These are phyloP conservation scores for Blastobotrys mokoenaii DNA, from an alignment of 805 yeast species.

Conservation along the genomic window DNA sequence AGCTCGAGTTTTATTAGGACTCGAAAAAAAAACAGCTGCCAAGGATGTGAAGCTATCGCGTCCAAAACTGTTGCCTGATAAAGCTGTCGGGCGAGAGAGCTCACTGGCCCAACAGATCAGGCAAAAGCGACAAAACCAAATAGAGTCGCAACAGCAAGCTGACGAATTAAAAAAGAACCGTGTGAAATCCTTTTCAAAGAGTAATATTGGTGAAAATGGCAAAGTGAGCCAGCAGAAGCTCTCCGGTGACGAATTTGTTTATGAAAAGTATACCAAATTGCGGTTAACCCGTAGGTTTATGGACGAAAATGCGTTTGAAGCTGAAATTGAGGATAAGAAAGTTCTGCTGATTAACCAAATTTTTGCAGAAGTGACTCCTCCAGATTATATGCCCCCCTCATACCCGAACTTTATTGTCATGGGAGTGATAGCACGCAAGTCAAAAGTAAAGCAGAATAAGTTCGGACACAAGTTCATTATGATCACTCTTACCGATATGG, in stretches of 20 bases:
- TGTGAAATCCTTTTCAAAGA: neutral
- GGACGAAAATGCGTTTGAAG: conserved; percentile 28
- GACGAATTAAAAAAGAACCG: neutral
- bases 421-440: conserved; percentile 59
- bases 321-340: conserved; percentile 41
- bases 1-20: conserved; percentile 17
- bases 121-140: neutral
- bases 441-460: conserved; percentile 37
- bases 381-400: conserved; percentile 58
- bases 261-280: conserved; percentile 39
- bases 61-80: neutral
- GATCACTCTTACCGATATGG: conserved; percentile 61
- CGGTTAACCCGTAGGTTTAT: conserved; percentile 42
- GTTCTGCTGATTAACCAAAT: conserved; percentile 50
- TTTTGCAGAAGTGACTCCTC: conserved; percentile 59
- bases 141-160: neutral
- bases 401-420: conserved; percentile 71
- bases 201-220: conserved; percentile 4
- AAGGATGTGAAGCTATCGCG: conserved; percentile 15
- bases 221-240: neutral
- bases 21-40: conserved; percentile 18
- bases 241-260: neutral
- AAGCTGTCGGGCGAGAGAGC: neutral
- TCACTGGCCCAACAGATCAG: neutral
- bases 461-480: conserved; percentile 46